Percentiles rank a stretch among this genome's conserved stretches.
phyloP scores from a whole-genome alignment of 2,329 filamentous ascomycete species.

The Fusarium burgessii region DNA sequence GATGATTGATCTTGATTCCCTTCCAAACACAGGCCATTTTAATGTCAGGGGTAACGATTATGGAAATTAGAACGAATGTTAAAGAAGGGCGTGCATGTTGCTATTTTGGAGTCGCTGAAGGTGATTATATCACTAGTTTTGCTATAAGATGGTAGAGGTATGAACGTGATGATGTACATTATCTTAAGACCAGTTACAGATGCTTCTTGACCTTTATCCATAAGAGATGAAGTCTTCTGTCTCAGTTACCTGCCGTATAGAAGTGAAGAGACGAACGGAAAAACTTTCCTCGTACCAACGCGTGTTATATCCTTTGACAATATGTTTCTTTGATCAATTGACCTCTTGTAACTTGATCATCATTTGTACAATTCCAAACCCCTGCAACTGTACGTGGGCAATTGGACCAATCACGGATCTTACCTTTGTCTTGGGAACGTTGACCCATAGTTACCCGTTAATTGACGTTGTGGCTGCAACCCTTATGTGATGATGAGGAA shows the following conservation, averaged over 20 bases:
- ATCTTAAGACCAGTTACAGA: not conserved
- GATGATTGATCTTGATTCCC: not conserved
- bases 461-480: not conserved
- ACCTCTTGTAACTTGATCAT: not conserved
- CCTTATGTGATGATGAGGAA: not conserved
- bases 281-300: too few relatives aligned
- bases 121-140: too few relatives aligned
- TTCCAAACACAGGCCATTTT: not conserved
- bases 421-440: not conserved
- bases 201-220: too few relatives aligned
- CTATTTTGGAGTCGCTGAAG: not conserved
- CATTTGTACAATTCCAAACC: too few relatives aligned
- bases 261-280: too few relatives aligned
- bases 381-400: too few relatives aligned
- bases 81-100: not conserved
- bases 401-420: not conserved
- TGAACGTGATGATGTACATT: not conserved
- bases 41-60: not conserved
- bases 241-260: too few relatives aligned
- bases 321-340: not conserved
- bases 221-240: too few relatives aligned
- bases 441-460: not conserved
- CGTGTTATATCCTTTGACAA: too few relatives aligned
- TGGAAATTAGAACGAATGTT: too few relatives aligned
- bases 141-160: not conserved